phyloP scores from a whole-genome alignment of 345 rosid species.

The Brassica carinata region DNA sequence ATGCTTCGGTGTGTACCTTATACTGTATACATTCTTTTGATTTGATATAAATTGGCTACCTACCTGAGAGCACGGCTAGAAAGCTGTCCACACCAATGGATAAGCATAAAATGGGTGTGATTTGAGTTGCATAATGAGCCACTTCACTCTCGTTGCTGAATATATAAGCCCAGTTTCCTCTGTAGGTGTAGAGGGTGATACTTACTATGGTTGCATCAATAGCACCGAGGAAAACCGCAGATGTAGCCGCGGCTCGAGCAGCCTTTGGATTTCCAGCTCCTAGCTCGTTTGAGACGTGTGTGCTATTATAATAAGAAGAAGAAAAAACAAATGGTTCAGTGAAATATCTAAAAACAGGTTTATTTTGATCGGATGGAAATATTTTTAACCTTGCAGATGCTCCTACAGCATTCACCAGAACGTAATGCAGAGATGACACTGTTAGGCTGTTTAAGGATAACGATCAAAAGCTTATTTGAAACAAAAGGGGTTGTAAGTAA shows the following conservation, averaged over 20 bases:
- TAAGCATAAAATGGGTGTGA: constrained; percentile 41
- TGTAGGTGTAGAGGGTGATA: constrained; percentile 34
- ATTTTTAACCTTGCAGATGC: constrained; percentile 55
- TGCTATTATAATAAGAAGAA: constrained; percentile 31
- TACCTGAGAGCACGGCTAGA: constrained; percentile 48
- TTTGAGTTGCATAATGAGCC: constrained; percentile 40
- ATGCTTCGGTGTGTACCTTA: background rate
- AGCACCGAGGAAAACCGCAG: constrained; percentile 25
- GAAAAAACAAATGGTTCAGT: background rate
- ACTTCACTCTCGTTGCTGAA: constrained; percentile 47
- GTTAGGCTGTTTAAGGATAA: constrained; percentile 46
- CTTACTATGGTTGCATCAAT: constrained; percentile 40
- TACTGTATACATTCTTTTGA: background rate
- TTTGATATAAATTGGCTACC: constrained; percentile 18
- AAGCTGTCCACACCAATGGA: constrained; percentile 43
- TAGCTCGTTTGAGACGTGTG: constrained; percentile 54
- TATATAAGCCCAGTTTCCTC: constrained; percentile 41
- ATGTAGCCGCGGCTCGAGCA: constrained; percentile 43
- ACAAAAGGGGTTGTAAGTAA: background rate
- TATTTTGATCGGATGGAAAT: background rate
- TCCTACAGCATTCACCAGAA: constrained; percentile 49
- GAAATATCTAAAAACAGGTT: background rate
- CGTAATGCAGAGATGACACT: constrained; percentile 43
- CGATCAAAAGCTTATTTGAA: constrained; percentile 14
- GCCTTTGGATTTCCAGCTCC: constrained; percentile 47